phyloP scores from a whole-genome alignment of 2,329 filamentous ascomycete genomes.

The Claviceps digitariae region DNA sequence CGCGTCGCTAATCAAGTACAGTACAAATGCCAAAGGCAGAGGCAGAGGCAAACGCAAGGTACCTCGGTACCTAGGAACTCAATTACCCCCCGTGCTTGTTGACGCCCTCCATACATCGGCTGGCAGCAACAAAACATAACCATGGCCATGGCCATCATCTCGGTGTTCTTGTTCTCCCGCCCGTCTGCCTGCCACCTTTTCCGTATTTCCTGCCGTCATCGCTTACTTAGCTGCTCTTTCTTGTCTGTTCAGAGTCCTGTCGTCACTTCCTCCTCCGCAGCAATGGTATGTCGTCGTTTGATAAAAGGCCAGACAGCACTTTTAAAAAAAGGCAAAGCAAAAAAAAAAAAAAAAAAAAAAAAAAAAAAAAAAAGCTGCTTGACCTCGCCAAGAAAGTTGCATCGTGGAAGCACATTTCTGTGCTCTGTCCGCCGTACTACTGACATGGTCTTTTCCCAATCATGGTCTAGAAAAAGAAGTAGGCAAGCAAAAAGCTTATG shows the following conservation, averaged over 20 bases:
- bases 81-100: background rate
- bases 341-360: too few species aligned
- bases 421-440: background rate
- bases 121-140: too few species aligned
- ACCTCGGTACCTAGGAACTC: background rate
- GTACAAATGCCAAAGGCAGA: background rate
- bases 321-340: too few species aligned
- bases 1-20: slow-evolving; percentile 2
- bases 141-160: too few species aligned
- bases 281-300: background rate
- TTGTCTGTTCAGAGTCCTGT: background rate
- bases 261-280: background rate
- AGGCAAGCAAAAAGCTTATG: slow-evolving; percentile 83
- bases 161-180: background rate
- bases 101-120: background rate
- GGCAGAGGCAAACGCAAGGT: too few species aligned
- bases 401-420: too few species aligned
- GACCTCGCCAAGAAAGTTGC: too few species aligned
- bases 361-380: too few species aligned
- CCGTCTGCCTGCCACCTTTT: background rate
- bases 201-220: background rate
- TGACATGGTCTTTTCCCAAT: background rate
- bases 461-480: slow-evolving; percentile 71
- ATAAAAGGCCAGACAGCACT: background rate
- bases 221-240: too few species aligned